These are phyloP conservation scores for Xanthoconium separans DNA, from an alignment of 1,284 basidiomycete species.

Conservation along the genomic window DNA sequence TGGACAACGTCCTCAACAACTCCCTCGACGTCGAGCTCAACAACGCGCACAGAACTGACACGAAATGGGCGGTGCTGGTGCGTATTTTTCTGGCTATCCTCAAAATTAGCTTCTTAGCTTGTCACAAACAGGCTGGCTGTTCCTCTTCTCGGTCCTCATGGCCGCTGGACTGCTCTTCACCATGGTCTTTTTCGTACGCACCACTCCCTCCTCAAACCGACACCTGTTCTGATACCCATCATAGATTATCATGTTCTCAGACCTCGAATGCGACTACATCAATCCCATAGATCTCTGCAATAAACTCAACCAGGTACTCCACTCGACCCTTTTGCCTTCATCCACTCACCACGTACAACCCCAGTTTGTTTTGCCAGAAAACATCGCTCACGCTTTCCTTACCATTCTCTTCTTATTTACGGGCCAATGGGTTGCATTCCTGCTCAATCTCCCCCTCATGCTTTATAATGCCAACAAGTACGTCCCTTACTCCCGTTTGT, in stretches of 20 bases:
- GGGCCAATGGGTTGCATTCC: constrained; percentile 94
- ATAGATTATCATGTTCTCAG: constrained; percentile 99
- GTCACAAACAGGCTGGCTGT: constrained; percentile 76
- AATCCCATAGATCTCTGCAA: constrained; percentile 99
- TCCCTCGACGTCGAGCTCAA: constrained; percentile 1
- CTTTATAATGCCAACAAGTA: constrained; percentile 95
- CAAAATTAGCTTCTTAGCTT: too few relatives aligned
- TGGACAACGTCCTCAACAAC: constrained; percentile 1
- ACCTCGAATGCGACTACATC: constrained; percentile 98
- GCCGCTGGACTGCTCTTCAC: constrained; percentile 92
- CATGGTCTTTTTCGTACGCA: constrained; percentile 96
- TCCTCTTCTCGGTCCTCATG: constrained; percentile 91
- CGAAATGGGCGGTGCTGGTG: constrained; percentile 31
- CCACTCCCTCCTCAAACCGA: neutral
- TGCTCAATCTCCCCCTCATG: constrained; percentile 90
- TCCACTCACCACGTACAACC: constrained; percentile 1
- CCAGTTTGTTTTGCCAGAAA: constrained; percentile 97
- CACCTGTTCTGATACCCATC: constrained; percentile 1
- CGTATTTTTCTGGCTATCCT: constrained; percentile 7
- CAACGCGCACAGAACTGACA: neutral
- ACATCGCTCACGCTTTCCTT: constrained; percentile 91
- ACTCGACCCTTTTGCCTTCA: neutral
- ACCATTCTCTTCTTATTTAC: constrained; percentile 86
- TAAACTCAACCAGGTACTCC: constrained; percentile 92
- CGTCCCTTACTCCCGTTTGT: constrained; percentile 31